Base-by-base conservation (phyloP, 1,139 yeast species). In the Trichomonascaceae sp. region DNA sequence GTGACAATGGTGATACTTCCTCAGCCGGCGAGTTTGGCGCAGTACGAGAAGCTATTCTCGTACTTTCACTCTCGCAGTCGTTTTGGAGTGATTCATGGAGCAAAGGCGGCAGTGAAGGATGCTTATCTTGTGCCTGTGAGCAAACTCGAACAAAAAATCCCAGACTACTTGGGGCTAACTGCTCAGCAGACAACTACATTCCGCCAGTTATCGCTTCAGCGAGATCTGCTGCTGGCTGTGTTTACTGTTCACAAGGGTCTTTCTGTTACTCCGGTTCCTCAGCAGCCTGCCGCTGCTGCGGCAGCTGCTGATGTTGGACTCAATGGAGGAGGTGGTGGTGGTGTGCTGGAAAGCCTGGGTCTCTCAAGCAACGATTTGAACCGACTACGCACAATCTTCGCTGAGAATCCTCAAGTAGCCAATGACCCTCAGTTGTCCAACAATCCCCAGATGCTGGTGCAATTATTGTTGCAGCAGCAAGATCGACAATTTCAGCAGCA, bases 61-160 rank as follows among this genome's bases (percentile, higher is more conserved):
- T 76, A 76, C 50, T 68, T 76, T 43, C 47, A 57, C 27, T 47
- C 59, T 3, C 61, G 70, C 30, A 51, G 55, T 30, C 74, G 75
- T 47, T 73, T 66, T 33, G 92, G 87, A 0, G 89, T 78, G 14
- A 58, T 79, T 30, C 64, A 70, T 26, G 65, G 62, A 15, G 37
- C 61, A 54, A 41, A 71, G 40, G 36, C 41, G 69, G 62, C 65
- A 42, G 75, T 76, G 23, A 78, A 77, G 48, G 92, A 79, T 50
- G 65, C 76, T 2, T 80, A 79, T 52, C 43, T 80, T 31, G 52
- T 77, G 23, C 66, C 81, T 1, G 43, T 72, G 16, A 40, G 46
- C 5, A 36, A 4, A 43, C 36, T 23, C 6, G 37, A 36, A 9
- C 26, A n/a, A 47, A 6, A 6, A 8, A 44, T 38, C 17, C 46